Conservation (phyloP, 176 grass and related monocot species). For the Zizania latifolia region DNA sequence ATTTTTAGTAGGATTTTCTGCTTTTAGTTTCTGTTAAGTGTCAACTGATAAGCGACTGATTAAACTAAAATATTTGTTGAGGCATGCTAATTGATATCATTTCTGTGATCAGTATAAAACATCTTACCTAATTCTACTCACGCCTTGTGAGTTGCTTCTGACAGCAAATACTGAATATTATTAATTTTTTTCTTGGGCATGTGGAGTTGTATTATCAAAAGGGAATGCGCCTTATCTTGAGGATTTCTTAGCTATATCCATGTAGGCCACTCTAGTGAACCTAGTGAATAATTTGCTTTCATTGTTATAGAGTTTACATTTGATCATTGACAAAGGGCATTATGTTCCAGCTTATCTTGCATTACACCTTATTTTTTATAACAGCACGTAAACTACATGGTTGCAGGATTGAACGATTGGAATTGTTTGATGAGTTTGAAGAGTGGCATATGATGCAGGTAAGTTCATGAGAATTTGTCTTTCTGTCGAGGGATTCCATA, state of each 20-base stretch:
- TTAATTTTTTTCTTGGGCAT: background rate
- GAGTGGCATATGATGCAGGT: slow-evolving; percentile 99
- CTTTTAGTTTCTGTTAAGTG: background rate
- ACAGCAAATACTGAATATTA: background rate
- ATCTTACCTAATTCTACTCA: background rate
- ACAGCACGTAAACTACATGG: background rate
- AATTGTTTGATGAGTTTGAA: slow-evolving; percentile 98
- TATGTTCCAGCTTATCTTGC: background rate
- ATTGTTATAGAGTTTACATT: background rate
- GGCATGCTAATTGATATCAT: background rate
- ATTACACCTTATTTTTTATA: background rate
- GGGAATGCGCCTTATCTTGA: background rate
- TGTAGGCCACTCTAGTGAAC: background rate
- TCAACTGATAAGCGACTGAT: background rate
- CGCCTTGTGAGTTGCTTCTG: background rate
- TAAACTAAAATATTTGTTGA: slow-evolving; percentile 8
- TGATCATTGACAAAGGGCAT: background rate
- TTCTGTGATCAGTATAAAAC: background rate
- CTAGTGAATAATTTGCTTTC: background rate
- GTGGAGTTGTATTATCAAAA: background rate
- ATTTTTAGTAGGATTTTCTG: background rate
- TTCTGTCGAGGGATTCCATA: background rate
- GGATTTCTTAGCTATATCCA: background rate
- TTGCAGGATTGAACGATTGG: slow-evolving; percentile 81
- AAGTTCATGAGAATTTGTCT: slow-evolving; percentile 16